Base-by-base conservation (phyloP, 768 basidiomycete genomes). In the Steccherinum ochraceum region DNA sequence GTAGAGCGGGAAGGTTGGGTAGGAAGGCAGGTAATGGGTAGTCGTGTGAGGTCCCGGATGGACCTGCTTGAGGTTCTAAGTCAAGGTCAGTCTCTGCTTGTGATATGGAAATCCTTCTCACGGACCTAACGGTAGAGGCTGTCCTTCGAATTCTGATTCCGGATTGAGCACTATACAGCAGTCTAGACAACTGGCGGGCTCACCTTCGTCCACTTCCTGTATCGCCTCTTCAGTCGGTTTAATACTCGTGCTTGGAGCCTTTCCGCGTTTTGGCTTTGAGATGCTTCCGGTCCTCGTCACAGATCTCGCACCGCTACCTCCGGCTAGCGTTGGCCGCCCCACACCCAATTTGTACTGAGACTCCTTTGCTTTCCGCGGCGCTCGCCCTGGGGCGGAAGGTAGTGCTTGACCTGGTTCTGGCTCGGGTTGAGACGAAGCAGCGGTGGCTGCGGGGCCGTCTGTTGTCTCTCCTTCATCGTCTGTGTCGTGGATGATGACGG, bases 301-400 rank as follows among this genome's bases (percentile, higher is more conserved):
- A 39, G 74, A 67, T 49, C 88, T 78, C 20, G 87, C 75, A 16
- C 87, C 86, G 16, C 69, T 66, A 21, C 86, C 86, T 23, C 86
- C 87, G 25, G 77, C 84, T 16, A 72, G 70, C 5, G 73, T 71
- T 7, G 88, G 88, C 57, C 83, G 74, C 2, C 88, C 88, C 12
- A 88, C 80, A 46, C 89, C 89, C 16, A 90, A 72, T 55, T 72
- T 73, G 40, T 74, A 77, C 64, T 88, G 88, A 3, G 79, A 74
- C 46, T 87, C 84, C 63, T 83, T 87, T 12, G 86, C 83, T 60
- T 86, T 87, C 50, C 84, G 74, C 24, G 30, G 79, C 78, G 11
- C 84, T 77, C 23, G 71, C 67, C 3, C 64, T 60, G 21, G 65
- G 66, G 12, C 64, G 61, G 20, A 53, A 46, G 2, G 64, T 49